Base-by-base conservation (phyloP, 352 stramenopile species). In the Pythium folliculosum region DNA sequence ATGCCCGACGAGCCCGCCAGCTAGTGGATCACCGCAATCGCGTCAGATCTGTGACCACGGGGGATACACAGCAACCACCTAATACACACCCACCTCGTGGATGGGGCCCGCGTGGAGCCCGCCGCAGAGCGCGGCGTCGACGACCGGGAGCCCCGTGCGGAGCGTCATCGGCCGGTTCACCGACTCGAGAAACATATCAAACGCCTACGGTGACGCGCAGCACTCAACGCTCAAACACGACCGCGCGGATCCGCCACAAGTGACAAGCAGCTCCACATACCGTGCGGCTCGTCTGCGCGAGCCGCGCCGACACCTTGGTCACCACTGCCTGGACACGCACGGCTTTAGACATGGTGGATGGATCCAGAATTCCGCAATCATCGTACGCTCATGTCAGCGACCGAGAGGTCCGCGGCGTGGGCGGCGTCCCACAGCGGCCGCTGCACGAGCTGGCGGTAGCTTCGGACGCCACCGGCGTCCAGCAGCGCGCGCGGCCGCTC, bases 101-200 rank as follows among this genome's bases (percentile, higher is more conserved):
- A 75, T 43, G 3, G 64, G 30, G 30, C 60, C 47, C n/a, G 30
- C 58, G 22, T 57, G 82, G 3, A 95, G 63, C 2, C 87, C 87
- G 25, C 87, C 85, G 63, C 77, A 80, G 5, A 95, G 56, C 21
- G 83, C 80, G 35, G 84, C 68, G 38, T 95, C 87, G 21, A 95
- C 73, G 35, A 60, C 38, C 21, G 83, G 61, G 38, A 95, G 70
- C 17, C 78, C 82, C 9, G 82, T 92, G 32, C 87, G 84, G 30
- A 95, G 74, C 52, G 80, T 80, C 55, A 72, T 77, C 6, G 87
- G 84, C 17, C 84, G 76, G 56, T 92, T 94, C 38, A 70, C 77
- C 38, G 78, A 88, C 63, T 89, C 74, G 43, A 95, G 60, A 60
- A 94, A 95, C 75, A 95, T 74, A 19, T 90, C 85, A 52, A 95